Conservation (phyloP, 441 rosid species). For the Corymbia calophylla region DNA sequence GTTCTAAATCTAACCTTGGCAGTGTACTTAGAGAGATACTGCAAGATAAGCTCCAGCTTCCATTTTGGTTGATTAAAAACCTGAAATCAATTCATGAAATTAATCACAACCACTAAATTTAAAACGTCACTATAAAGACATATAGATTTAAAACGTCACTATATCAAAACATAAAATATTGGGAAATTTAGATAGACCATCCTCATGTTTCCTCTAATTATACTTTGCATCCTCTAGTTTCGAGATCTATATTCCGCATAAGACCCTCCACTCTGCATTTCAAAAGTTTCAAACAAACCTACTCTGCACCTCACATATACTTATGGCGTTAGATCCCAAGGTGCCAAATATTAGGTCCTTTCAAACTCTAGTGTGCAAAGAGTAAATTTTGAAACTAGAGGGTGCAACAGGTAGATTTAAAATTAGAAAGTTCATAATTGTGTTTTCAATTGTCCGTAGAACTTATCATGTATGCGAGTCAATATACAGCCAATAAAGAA, state of each 20-base stretch:
- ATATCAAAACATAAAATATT: not conserved
- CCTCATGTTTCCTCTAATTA: not conserved
- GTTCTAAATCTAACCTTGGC: constrained; percentile 36
- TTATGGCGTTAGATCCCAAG: not conserved
- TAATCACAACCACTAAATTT: not conserved
- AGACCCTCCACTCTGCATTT: not conserved
- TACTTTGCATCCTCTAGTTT: not conserved
- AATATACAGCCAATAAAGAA: not conserved
- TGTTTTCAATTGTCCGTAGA: not conserved
- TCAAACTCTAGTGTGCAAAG: not conserved
- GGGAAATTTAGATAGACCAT: not conserved
- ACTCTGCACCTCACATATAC: not conserved
- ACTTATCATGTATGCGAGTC: not conserved
- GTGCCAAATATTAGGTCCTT: not conserved
- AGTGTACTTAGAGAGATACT: constrained; percentile 54
- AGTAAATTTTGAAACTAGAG: not conserved
- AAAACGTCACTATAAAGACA: not conserved
- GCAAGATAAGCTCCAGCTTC: constrained; percentile 75
- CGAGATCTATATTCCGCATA: not conserved
- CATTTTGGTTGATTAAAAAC: constrained; percentile 62
- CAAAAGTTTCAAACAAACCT: not conserved
- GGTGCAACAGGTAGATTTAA: not conserved
- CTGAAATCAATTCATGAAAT: constrained; percentile 25
- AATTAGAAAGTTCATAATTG: not conserved
- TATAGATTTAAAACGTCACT: not conserved